A percentile compares a stretch with the other conserved stretches of the same genome.
phyloP scores from a whole-genome alignment of 2,329 filamentous ascomycete genomes.

The Xylaria sp. region DNA sequence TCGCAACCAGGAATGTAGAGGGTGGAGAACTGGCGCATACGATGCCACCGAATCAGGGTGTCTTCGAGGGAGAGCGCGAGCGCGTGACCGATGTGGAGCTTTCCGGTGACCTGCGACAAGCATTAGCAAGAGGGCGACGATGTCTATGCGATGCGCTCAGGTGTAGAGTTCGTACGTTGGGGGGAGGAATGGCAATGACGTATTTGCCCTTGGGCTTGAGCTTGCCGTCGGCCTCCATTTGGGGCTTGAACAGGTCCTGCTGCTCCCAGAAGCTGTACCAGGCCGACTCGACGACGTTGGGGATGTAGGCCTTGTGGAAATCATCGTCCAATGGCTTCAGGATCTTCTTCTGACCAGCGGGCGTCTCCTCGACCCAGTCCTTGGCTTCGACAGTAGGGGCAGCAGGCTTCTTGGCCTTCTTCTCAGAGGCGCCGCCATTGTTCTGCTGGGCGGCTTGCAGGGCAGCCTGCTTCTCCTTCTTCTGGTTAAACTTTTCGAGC shows the following conservation, averaged over 20 bases:
- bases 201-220: constrained; percentile 3
- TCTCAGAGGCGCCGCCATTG: not conserved
- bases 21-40: constrained; percentile 3
- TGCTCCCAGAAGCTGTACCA: constrained; percentile 9
- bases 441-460: not conserved
- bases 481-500: constrained; percentile 1
- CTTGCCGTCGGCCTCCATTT: not conserved
- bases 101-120: constrained; percentile 1
- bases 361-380: constrained; percentile 2
- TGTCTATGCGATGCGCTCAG: not conserved
- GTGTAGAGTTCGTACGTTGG: not conserved
- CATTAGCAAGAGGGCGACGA: not conserved
- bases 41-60: constrained; percentile 4
- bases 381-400: not conserved
- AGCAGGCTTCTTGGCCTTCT: constrained; percentile 1
- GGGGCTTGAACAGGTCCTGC: constrained; percentile 3
- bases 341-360: not conserved
- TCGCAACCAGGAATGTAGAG: constrained; percentile 9
- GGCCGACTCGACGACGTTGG: constrained; percentile 6
- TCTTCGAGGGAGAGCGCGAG: constrained; percentile 2
- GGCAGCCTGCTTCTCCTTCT: not conserved
- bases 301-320: constrained; percentile 5
- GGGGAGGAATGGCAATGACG: constrained; percentile 4
- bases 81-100: constrained; percentile 4
- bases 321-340: constrained; percentile 1